A percentile compares a stretch with the other conserved stretches of the same genome.
phyloP scores from a whole-genome alignment of 352 stramenopile species.

The Phytophthora sp. region DNA sequence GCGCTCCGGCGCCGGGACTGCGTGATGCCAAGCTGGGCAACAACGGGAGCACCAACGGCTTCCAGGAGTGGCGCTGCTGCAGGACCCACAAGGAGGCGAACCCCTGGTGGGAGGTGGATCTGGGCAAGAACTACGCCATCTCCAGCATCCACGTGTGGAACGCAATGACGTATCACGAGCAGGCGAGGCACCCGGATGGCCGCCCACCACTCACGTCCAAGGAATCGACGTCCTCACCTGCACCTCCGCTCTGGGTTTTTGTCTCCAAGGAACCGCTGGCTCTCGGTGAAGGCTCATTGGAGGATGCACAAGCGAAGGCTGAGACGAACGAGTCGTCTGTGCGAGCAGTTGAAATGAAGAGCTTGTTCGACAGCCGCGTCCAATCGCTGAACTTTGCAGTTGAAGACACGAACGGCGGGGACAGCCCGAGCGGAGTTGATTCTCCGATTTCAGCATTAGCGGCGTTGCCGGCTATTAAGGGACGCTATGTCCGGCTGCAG shows the following conservation, averaged over 20 bases:
- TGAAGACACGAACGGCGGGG: not conserved
- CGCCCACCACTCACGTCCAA: constrained; percentile 48
- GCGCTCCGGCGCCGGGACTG: constrained; percentile 45
- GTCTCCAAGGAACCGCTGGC: constrained; percentile 55
- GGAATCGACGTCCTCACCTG: constrained; percentile 29
- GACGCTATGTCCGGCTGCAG: constrained; percentile 69
- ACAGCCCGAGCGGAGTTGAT: not conserved
- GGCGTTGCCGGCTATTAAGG: constrained; percentile 16
- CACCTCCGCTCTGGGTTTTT: constrained; percentile 60
- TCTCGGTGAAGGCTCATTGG: constrained; percentile 12
- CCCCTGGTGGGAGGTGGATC: constrained; percentile 80
- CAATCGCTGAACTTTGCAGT: constrained; percentile 26
- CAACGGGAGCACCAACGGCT: constrained; percentile 73
- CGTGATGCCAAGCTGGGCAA: constrained; percentile 58
- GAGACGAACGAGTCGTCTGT: constrained; percentile 11
- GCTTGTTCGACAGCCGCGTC: constrained; percentile 31
- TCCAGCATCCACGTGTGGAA: constrained; percentile 71
- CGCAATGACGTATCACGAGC: constrained; percentile 72
- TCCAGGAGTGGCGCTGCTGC: constrained; percentile 68
- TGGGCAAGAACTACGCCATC: constrained; percentile 41
- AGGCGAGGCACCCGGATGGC: constrained; percentile 47
- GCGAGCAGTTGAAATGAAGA: constrained; percentile 26
- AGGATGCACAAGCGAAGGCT: constrained; percentile 24
- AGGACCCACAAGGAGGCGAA: constrained; percentile 63
- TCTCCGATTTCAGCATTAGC: not conserved